These are phyloP conservation scores for Trametes meyenii DNA, from an alignment of 768 basidiomycete species.

Conservation along the genomic window DNA sequence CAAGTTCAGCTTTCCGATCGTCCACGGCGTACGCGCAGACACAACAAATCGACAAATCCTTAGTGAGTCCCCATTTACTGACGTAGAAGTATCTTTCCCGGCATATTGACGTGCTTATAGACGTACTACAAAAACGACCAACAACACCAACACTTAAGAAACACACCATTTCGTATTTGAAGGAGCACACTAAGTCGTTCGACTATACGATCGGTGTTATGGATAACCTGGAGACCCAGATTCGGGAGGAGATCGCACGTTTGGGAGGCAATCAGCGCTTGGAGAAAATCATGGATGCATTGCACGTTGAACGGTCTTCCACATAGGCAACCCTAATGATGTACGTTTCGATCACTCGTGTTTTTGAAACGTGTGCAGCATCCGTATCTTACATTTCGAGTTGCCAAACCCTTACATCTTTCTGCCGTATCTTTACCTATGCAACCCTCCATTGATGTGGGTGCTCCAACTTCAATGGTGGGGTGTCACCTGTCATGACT, in stretches of 20 bases:
- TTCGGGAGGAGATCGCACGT: slow-evolving; percentile 63
- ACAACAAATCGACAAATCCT: slow-evolving; percentile 77
- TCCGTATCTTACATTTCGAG: neutral
- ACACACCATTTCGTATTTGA: slow-evolving; percentile 80
- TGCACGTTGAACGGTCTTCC: slow-evolving; percentile 14
- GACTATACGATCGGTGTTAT: slow-evolving; percentile 82
- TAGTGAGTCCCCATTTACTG: slow-evolving; percentile 54
- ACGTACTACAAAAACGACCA: slow-evolving; percentile 89
- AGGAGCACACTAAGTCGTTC: slow-evolving; percentile 78
- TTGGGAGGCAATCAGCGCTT: slow-evolving; percentile 78
- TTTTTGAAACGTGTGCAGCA: too few relatives aligned
- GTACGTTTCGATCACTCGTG: too few relatives aligned
- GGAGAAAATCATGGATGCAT: slow-evolving; percentile 54
- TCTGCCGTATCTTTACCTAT: too few relatives aligned
- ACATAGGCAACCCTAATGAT: neutral
- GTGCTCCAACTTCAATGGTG: too few relatives aligned
- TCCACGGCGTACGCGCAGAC: slow-evolving; percentile 86
- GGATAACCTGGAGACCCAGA: slow-evolving; percentile 64
- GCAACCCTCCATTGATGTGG: too few relatives aligned
- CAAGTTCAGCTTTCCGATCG: slow-evolving; percentile 95
- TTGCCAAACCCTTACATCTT: too few relatives aligned
- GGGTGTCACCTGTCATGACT: too few relatives aligned
- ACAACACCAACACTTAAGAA: slow-evolving; percentile 77
- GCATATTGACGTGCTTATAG: slow-evolving; percentile 41
- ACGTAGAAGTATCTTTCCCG: neutral